phyloP scores from a whole-genome alignment of 306 rosid species.

The Sicyos baderoa region DNA sequence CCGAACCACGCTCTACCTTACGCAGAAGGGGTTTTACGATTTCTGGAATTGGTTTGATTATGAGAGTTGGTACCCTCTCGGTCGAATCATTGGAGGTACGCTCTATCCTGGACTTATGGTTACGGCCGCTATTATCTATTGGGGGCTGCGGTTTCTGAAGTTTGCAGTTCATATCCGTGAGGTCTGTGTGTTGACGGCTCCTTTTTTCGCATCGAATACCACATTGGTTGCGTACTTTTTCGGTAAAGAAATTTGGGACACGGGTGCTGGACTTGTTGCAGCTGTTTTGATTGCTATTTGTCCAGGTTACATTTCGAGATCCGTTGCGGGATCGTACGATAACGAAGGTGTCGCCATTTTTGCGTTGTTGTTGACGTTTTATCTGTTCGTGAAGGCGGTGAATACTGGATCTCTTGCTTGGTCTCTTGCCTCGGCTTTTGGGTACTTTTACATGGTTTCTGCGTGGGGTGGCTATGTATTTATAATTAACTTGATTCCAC shows the following conservation, averaged over 20 bases:
- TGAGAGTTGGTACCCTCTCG: slow-evolving; percentile 94
- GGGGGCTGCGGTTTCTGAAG: slow-evolving; percentile 50
- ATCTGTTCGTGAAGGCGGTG: slow-evolving; percentile 88
- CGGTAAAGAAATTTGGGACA: slow-evolving; percentile 88
- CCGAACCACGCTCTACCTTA: slow-evolving; percentile 75
- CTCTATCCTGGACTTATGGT: slow-evolving; percentile 97
- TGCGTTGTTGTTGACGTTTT: slow-evolving; percentile 67
- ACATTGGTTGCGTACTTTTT: slow-evolving; percentile 84
- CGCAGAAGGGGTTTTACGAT: slow-evolving; percentile 73
- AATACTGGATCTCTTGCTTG: slow-evolving; percentile 89
- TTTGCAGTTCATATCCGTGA: slow-evolving; percentile 87
- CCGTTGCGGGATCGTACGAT: slow-evolving; percentile 94
- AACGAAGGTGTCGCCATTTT: slow-evolving; percentile 98
- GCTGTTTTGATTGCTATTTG: slow-evolving; percentile 90
- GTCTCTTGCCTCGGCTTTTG: slow-evolving; percentile 85
- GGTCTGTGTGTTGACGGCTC: slow-evolving; percentile 91
- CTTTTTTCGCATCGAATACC: slow-evolving; percentile 91
- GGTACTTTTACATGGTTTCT: slow-evolving; percentile 94
- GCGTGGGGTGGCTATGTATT: slow-evolving; percentile 99
- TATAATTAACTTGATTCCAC: slow-evolving; percentile 73
- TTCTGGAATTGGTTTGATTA: slow-evolving; percentile 99
- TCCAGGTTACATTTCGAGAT: slow-evolving; percentile 90
- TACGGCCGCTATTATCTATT: slow-evolving; percentile 77
- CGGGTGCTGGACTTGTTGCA: slow-evolving; percentile 92
- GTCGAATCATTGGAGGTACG: slow-evolving; percentile 89